These are phyloP conservation scores for Neurospora terricola DNA, from an alignment of 495 filamentous ascomycete species.

Conservation along the genomic window DNA sequence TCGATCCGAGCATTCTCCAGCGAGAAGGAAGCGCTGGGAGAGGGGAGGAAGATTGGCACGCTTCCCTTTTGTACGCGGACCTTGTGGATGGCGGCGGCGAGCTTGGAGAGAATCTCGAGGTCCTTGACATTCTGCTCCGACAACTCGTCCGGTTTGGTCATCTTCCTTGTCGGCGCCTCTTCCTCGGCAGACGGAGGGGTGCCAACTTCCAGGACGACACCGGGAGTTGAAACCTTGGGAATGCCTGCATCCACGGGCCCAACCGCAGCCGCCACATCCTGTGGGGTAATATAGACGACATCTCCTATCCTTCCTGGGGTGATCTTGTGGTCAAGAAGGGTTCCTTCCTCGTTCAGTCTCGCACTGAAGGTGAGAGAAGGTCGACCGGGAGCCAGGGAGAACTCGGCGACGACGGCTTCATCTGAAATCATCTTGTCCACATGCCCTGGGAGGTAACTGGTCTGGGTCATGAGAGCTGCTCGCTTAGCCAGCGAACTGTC, in stretches of 20 bases:
- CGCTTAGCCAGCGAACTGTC: conserved; percentile 49
- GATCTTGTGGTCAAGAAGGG: conserved; percentile 60
- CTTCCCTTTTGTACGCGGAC: conserved; percentile 28
- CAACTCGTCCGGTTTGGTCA: conserved; percentile 26
- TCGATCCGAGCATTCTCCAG: conserved; percentile 16
- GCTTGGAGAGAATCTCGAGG: conserved; percentile 22
- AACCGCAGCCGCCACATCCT: conserved; percentile 41
- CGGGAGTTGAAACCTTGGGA: background rate
- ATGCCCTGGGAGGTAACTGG: conserved; percentile 66
- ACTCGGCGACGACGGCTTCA: conserved; percentile 43
- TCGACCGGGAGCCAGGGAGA: conserved; percentile 58
- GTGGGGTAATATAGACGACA: conserved; percentile 63
- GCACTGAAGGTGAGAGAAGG: conserved; percentile 78
- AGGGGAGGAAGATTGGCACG: conserved; percentile 24
- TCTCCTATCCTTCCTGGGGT: conserved; percentile 59
- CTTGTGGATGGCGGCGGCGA: conserved; percentile 26
- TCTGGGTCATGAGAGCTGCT: conserved; percentile 53
- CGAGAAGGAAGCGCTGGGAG: conserved; percentile 22
- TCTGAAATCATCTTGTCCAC: conserved; percentile 65
- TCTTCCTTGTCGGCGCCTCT: conserved; percentile 15
- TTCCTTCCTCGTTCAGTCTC: conserved; percentile 50
- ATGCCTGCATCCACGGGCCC: conserved; percentile 19
- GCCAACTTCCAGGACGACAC: conserved; percentile 23
- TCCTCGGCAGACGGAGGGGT: conserved; percentile 10
- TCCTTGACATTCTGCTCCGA: conserved; percentile 19